phyloP scores from a whole-genome alignment of 2,329 filamentous ascomycete species.

The Monosporascus sp. region DNA sequence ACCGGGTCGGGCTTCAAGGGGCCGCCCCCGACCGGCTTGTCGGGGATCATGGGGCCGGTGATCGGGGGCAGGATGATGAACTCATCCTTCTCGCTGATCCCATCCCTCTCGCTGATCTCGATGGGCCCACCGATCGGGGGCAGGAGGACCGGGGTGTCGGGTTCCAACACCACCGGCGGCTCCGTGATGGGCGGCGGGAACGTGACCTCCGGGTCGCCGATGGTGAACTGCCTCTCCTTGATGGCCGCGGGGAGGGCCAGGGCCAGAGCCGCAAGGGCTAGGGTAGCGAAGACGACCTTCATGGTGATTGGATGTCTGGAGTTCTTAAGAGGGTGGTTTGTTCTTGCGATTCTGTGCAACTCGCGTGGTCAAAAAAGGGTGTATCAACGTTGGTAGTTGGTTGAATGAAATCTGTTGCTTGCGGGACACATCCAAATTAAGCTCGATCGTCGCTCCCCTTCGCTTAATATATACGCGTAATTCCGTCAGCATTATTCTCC shows the following conservation, averaged over 20 bases:
- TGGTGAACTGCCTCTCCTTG: slow-evolving; percentile 14
- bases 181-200: slow-evolving; percentile 9
- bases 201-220: slow-evolving; percentile 17
- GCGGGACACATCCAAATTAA: background rate
- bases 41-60: slow-evolving; percentile 23
- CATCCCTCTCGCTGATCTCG: background rate
- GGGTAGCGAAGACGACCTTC: slow-evolving; percentile 15
- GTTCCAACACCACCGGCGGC: slow-evolving; percentile 10
- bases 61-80: slow-evolving; percentile 8
- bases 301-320: slow-evolving; percentile 15
- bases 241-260: slow-evolving; percentile 21
- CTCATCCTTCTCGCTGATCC: background rate
- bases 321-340: background rate
- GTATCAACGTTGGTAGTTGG: background rate
- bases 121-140: slow-evolving; percentile 8
- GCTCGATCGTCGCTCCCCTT: background rate
- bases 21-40: slow-evolving; percentile 20
- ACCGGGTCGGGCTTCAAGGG: slow-evolving; percentile 24
- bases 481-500: background rate
- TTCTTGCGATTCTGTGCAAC: background rate
- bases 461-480: background rate
- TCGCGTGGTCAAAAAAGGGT: background rate
- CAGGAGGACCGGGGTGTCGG: slow-evolving; percentile 14
- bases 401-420: background rate
- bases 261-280: slow-evolving; percentile 24